Evolutionary conservation across 2,329 filamentous ascomycete species (phyloP).

Genomic region (Phyllosticta ampelicida): DNA sequence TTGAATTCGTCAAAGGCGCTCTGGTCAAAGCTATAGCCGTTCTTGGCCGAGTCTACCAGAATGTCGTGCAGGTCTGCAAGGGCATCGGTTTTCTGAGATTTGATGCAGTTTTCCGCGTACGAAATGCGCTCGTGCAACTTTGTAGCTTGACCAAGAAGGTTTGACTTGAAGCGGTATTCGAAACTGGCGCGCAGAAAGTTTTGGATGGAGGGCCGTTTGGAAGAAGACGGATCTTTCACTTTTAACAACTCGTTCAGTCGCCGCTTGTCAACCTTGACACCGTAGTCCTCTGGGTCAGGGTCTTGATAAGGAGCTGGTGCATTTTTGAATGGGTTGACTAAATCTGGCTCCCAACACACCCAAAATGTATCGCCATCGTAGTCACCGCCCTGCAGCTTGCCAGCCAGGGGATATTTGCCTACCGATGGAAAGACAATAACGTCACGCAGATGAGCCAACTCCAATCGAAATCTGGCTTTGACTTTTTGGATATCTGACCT

Average conservation of each 20-base stretch:
- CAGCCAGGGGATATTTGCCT: constrained; percentile 53
- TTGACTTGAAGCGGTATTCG: constrained; percentile 45
- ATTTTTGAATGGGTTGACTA: constrained; percentile 59
- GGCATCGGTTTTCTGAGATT: constrained; percentile 15
- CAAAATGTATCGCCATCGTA: constrained; percentile 73
- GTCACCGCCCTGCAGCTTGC: constrained; percentile 65
- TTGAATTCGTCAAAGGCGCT: constrained; percentile 40
- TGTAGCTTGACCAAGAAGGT: constrained; percentile 54
- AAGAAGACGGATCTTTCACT: background rate
- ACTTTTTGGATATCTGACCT: constrained; percentile 60
- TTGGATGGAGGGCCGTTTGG: constrained; percentile 21
- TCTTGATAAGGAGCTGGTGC: constrained; percentile 38
- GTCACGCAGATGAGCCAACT: constrained; percentile 60
- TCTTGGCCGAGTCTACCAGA: constrained; percentile 36
- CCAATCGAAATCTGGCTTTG: constrained; percentile 39
- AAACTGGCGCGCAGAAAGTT: constrained; percentile 46
- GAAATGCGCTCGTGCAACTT: constrained; percentile 51
- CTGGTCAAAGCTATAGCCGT: constrained; percentile 39
- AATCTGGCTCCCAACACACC: constrained; percentile 59
- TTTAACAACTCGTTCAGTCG: constrained; percentile 37
- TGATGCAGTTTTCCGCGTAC: constrained; percentile 36
- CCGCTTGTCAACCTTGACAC: constrained; percentile 40
- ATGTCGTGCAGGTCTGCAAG: constrained; percentile 34
- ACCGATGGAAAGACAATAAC: constrained; percentile 65
- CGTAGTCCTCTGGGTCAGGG: constrained; percentile 38